Conservation (phyloP, 176 grass and related monocot genomes). For the sorghum (Sorghum bicolor) region Sorghum_bicolor_NCBIv3 NC_012870.2:7081501-7082000, state of each 20-base stretch:
- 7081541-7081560: background rate
- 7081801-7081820: background rate
- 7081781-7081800: background rate
- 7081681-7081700: background rate
- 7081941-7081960: background rate
- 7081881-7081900: background rate
- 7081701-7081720: background rate
- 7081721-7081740: background rate
- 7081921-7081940: background rate
- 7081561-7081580: conserved; percentile 1
- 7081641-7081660: background rate
- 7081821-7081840: background rate
- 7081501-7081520: background rate
- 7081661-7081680: conserved; percentile 4
- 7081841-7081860: conserved; percentile 5
- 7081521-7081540: background rate
- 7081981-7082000: background rate
- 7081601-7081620: background rate
- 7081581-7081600: conserved; percentile 15
- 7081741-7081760: background rate
- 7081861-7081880: background rate
- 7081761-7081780: background rate
- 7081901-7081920: background rate
- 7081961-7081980: background rate
- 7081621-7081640: background rate